phyloP scores from a whole-genome alignment of 345 rosid species.

The Murraya paniculata region DNA sequence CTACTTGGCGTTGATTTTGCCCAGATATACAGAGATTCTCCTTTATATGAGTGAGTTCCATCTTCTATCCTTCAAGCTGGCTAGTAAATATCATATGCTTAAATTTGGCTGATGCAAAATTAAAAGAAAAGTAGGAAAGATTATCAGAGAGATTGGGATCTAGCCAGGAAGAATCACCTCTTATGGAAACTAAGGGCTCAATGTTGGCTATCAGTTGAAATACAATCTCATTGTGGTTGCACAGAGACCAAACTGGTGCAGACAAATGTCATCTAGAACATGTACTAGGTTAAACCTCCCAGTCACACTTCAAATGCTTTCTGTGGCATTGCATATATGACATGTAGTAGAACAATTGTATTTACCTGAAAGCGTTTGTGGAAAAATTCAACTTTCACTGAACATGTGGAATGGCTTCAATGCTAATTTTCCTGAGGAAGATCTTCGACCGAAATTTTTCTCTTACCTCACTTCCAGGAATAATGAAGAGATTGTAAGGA shows the following conservation, averaged over 20 bases:
- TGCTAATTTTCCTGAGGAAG: neutral
- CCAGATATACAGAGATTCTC: slow-evolving; percentile 34
- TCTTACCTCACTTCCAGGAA: slow-evolving; percentile 26
- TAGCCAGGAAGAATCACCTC: neutral
- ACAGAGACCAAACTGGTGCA: neutral
- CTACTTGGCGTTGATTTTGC: slow-evolving; percentile 43
- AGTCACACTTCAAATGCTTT: too few relatives aligned
- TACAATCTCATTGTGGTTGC: too few relatives aligned
- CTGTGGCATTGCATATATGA: too few relatives aligned
- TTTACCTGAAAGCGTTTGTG: neutral
- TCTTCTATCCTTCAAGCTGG: too few relatives aligned
- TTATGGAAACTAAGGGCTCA: neutral
- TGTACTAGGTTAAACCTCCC: too few relatives aligned
- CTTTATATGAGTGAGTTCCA: slow-evolving; percentile 29
- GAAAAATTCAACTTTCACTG: neutral
- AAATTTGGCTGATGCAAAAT: too few relatives aligned
- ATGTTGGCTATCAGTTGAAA: too few relatives aligned
- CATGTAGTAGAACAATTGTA: neutral
- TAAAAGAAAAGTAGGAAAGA: too few relatives aligned
- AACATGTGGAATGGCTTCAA: neutral
- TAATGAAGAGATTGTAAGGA: slow-evolving; percentile 41
- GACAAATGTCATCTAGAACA: neutral
- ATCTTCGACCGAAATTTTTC: neutral
- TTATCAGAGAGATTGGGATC: too few relatives aligned
- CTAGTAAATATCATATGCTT: too few relatives aligned